Evolutionary conservation across 345 rosid genomes (phyloP), one percentile per base, ranked within the genome.

Genomic region (Microthlaspi erraticum): DNA sequence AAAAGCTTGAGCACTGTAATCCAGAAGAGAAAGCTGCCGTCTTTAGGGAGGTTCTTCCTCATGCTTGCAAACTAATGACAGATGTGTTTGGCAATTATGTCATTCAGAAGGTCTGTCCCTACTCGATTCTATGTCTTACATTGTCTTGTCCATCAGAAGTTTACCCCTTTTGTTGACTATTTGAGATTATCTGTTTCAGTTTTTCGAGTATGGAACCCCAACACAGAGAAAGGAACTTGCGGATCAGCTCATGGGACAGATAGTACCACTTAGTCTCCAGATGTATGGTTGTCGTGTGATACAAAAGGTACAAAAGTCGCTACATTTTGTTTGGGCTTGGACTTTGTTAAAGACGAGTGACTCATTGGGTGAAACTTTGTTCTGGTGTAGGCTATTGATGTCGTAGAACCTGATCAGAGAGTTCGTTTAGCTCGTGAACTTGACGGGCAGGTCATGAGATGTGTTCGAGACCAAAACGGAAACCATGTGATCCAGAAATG

Each of bases 401-500:
- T 83, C 48, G 74, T 86, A 69, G 93, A 86, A 57, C 83, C 79
- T 77, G 88, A 90, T 52, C 96, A 90, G 71, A 86, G 83, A 69
- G 85, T 76, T 60, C 75, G 76, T 18, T 85, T 87, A 42, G 88
- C 86, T 48, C 82, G 56, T 29, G 93, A 86, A 74, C 85, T 90
- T 60, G 96, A 90, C 45, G 96, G 93, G 38, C 88, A 87, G 48
- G 84, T 90, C 60, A 78, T 90, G 86, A 83, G 86, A 70, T 90
- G 93, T 68, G 96, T 90, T 29, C 86, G 84, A 33, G 93, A 90
- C 77, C 96, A 90, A 77, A 90, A 90, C 64, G 96, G 96, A 31
- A 90, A 90, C 79, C 93, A 90, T 68, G 96, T 90, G 50, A 84
- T 90, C 52, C 96, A 90, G 68, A 90, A 90, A 80, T 90, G 93